A percentile compares a stretch with the other conserved stretches of the same genome.
phyloP scores from a whole-genome alignment of 139 green algal species.

The Chlorella sp. region DNA sequence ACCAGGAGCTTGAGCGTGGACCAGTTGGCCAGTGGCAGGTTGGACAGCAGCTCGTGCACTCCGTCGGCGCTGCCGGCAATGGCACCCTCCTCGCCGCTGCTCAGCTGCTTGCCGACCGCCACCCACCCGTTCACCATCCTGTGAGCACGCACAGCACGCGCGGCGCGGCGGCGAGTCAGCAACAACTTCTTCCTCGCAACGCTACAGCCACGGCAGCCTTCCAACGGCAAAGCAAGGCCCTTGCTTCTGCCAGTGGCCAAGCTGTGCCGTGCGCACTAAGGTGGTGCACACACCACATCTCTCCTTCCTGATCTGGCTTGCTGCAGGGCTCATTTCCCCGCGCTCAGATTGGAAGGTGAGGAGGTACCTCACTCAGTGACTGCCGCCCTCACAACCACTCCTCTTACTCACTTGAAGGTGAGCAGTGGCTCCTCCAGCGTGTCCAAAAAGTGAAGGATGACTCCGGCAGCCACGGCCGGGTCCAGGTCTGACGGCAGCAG shows the following conservation, averaged over 20 bases:
- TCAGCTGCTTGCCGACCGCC: neutral
- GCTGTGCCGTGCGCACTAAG: too few relatives aligned
- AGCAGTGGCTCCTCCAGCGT: slow-evolving; percentile 6
- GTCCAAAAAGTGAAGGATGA: neutral
- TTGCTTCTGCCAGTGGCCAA: too few relatives aligned
- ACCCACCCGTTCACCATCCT: neutral
- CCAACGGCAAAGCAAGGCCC: too few relatives aligned
- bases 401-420: neutral
- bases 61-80: too few relatives aligned
- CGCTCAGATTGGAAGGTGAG: too few relatives aligned
- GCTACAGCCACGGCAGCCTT: too few relatives aligned
- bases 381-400: neutral
- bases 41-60: neutral
- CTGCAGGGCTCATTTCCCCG: too few relatives aligned
- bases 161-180: too few relatives aligned
- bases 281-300: too few relatives aligned
- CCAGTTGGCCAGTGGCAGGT: neutral
- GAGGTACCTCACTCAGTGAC: too few relatives aligned
- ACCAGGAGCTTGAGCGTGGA: neutral
- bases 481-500: slow-evolving; percentile 1
- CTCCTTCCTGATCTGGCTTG: too few relatives aligned
- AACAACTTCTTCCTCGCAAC: too few relatives aligned
- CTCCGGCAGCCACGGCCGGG: neutral
- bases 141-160: neutral
- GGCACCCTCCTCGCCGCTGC: neutral